Evolutionary conservation across 2,329 filamentous ascomycete genomes (phyloP), one percentile per base, ranked within the genome.

Genomic region (Pseudocercospora ulei): DNA sequence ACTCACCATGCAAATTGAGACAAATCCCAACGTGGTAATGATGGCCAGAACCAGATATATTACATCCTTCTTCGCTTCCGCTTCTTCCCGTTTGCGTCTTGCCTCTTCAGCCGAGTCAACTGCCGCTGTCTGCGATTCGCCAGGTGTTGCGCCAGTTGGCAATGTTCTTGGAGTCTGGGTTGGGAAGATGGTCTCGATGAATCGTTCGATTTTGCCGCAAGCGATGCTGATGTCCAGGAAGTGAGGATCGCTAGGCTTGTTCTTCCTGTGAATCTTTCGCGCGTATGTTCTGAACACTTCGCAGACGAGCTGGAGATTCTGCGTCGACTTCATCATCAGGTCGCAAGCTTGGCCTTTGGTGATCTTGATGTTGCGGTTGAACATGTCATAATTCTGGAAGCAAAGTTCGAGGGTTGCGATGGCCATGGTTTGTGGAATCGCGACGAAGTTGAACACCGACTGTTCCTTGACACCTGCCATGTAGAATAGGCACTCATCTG

Each of bases 361-460:
- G 63, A 98, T 95, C 68, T 98, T 98, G 66, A 98, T 69, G 57
- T 95, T 90, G 49, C 73, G 77, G 59, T 88, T 65, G 59, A 94
- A 92, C 41, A 98, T 77, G 44, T 71, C 72, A 13, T 83, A 82
- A 63, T 98, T 98, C 56, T 82, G 80, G 75, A 96, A 98, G 54
- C 88, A 82, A 11, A 85, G 69, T 53, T 95, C 87, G 26, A 96
- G 67, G 0, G 88, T 96, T 5, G 90, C 88, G 60, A 98, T 95
- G 37, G 88, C 90, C 90, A 98, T 98, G 49, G 78, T 71, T 64
- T 98, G 90, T 2, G 90, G 90, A 48, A 98, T 98, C 40, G 88
- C 88, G 31, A 86, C 86, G 62, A 98, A 98, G 72, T 98, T 98
- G 76, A 98, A 98, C 16, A 94, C 85, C 59, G 85, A 93, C 67